Percentiles rank a stretch among this genome's conserved stretches.
Evolutionary conservation across 2,329 filamentous ascomycete species (phyloP).

Genomic region (Dendryphion nanum): DNA sequence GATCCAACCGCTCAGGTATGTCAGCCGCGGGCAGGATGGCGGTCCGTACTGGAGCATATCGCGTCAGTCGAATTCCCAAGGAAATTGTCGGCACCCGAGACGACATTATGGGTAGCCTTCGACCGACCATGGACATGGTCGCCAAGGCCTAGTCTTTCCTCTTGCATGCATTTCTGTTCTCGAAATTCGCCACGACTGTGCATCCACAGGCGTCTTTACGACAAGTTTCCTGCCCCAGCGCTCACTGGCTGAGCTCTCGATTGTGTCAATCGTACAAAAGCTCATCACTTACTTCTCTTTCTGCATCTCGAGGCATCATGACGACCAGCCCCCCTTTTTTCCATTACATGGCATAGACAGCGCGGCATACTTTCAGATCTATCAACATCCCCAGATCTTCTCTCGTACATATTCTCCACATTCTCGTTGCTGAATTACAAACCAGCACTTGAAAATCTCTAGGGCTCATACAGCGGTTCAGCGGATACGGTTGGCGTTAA

Average conservation of each 20-base stretch:
- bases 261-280: slow-evolving; percentile 18
- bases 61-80: slow-evolving; percentile 78
- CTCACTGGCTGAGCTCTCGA: slow-evolving; percentile 34
- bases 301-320: slow-evolving; percentile 23
- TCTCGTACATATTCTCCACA: slow-evolving; percentile 13
- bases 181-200: slow-evolving; percentile 7
- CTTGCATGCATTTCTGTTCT: slow-evolving; percentile 4
- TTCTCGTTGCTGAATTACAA: slow-evolving; percentile 12
- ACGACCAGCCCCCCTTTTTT: slow-evolving; percentile 12
- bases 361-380: slow-evolving; percentile 13
- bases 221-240: slow-evolving; percentile 19
- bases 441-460: slow-evolving; percentile 13
- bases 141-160: slow-evolving; percentile 19
- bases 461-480: slow-evolving; percentile 15
- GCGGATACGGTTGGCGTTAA: slow-evolving; percentile 15
- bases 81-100: slow-evolving; percentile 77
- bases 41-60: slow-evolving; percentile 79
- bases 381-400: slow-evolving; percentile 7
- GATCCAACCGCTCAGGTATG: slow-evolving; percentile 75
- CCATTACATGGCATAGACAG: slow-evolving; percentile 26
- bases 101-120: slow-evolving; percentile 60
- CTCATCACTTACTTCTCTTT: slow-evolving; percentile 17
- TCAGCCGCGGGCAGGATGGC: slow-evolving; percentile 67
- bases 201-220: slow-evolving; percentile 16
- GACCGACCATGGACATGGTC: slow-evolving; percentile 56